Evolutionary conservation across 352 stramenopile species (phyloP).

Genomic region (Plasmopara muralis): DNA sequence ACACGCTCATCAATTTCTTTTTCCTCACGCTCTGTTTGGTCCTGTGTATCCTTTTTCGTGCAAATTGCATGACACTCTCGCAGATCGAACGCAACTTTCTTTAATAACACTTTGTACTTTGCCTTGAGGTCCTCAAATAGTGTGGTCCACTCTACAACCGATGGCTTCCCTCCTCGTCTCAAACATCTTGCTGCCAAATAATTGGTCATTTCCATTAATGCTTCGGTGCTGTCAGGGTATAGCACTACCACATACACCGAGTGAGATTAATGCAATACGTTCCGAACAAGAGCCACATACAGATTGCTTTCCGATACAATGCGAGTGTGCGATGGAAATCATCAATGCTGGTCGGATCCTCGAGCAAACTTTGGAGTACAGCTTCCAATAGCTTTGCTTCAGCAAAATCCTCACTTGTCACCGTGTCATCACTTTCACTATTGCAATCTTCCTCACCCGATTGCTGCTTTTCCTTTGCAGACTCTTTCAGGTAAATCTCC

Average conservation of each 20-base stretch:
- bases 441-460: constrained; percentile 3
- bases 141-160: constrained; percentile 27
- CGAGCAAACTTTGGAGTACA: constrained; percentile 31
- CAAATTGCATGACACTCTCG: constrained; percentile 61
- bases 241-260: constrained; percentile 22
- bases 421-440: constrained; percentile 31
- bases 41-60: constrained; percentile 48
- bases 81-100: constrained; percentile 41
- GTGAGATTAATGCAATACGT: neutral
- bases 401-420: constrained; percentile 39
- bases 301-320: constrained; percentile 51
- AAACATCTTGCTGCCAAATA: constrained; percentile 51
- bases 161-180: constrained; percentile 9
- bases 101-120: constrained; percentile 34
- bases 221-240: constrained; percentile 47
- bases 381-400: constrained; percentile 52
- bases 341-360: constrained; percentile 14
- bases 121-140: constrained; percentile 40
- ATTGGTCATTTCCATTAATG: constrained; percentile 67
- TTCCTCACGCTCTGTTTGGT: constrained; percentile 52
- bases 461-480: constrained; percentile 8
- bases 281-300: constrained; percentile 13
- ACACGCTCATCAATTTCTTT: constrained; percentile 58
- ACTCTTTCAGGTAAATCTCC: constrained; percentile 31
- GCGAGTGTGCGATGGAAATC: constrained; percentile 43